Base-by-base conservation (phyloP, 768 basidiomycete genomes). In the Lactarius vividus region DNA sequence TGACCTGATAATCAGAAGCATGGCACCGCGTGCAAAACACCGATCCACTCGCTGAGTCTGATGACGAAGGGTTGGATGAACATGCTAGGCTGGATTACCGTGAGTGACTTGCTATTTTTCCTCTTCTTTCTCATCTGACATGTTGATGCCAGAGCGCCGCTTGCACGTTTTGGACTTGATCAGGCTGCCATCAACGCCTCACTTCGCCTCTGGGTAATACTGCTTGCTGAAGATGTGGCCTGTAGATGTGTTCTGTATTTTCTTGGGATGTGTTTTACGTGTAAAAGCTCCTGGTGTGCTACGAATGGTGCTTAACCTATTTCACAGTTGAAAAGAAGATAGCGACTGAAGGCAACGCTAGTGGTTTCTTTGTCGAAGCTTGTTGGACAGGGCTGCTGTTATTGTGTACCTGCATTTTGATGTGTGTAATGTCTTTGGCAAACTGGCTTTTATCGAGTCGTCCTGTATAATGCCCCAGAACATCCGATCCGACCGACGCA, bases 31-130 rank as follows among this genome's bases (percentile, higher is more conserved):
- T 86, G 33, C 81, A 80, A 44, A 83, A 82, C 31, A 80, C 81
- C 40, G 89, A 92, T 72, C 87, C 89, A 18, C 77, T 91, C 18
- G 78, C 76, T 15, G 88, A 90, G 76, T 91, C 90, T 15, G 90
- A 92, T 69, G 88, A 88, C 44, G 91, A 92, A 71, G 75, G 80
- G 62, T 78, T 80, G 62, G 88, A 91, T 65, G 85, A 89, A 63
- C 78, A 88, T 69, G 78, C 83, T 55, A 81, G 83, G 52, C 73
- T 80, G 57, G 89, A 92, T 70, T 91, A 91, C 71, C 79, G 90
- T 88, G 71, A 72, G 88, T 73, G 29, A 11, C 42, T 55, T 6
- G 4, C 64, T 61, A 31, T 61, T 29, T 42, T 39, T 37, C 31
- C 29, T 40, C 53, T 10, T 37, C n/a, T 31, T 52, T 42, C 44